These are phyloP conservation scores for Hirsutella thompsonii DNA, from an alignment of 2,329 filamentous ascomycete genomes.

Conservation along the genomic window DNA sequence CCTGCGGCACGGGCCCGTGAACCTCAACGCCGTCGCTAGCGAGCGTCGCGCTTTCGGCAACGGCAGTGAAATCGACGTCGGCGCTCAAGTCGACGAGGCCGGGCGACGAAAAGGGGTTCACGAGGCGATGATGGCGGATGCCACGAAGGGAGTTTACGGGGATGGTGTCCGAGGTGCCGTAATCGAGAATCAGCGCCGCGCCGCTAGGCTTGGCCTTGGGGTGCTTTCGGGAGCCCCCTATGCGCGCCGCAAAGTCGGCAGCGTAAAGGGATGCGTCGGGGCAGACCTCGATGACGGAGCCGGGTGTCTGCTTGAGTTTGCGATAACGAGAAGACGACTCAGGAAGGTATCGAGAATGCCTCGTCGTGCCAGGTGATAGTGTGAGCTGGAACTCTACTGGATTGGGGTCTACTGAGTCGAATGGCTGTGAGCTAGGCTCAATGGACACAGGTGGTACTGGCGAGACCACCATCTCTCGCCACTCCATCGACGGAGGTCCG, in stretches of 20 bases:
- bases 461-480: conserved; percentile 73
- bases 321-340: conserved; percentile 70
- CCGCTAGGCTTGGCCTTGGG: conserved; percentile 56
- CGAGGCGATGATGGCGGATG: conserved; percentile 62
- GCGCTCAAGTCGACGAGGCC: conserved; percentile 81
- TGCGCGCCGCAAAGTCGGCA: conserved; percentile 68
- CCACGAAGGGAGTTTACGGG: conserved; percentile 85
- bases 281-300: conserved; percentile 75
- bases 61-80: conserved; percentile 82
- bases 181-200: conserved; percentile 91
- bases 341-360: conserved; percentile 75
- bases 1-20: conserved; percentile 83
- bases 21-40: conserved; percentile 76
- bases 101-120: conserved; percentile 68
- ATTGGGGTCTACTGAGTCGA: conserved; percentile 21
- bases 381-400: conserved; percentile 81
- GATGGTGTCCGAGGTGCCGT: conserved; percentile 66
- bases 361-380: conserved; percentile 60
- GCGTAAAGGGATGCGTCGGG: conserved; percentile 76
- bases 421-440: conserved; percentile 25
- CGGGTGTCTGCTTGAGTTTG: conserved; percentile 51
- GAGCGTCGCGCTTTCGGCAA: conserved; percentile 68
- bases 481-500: conserved; percentile 34
- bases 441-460: conserved; percentile 45
- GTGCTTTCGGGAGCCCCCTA: conserved; percentile 52